Evolutionary conservation across 1,284 basidiomycete genomes (phyloP).

Genomic region (Anthracocystis walkeri): DNA sequence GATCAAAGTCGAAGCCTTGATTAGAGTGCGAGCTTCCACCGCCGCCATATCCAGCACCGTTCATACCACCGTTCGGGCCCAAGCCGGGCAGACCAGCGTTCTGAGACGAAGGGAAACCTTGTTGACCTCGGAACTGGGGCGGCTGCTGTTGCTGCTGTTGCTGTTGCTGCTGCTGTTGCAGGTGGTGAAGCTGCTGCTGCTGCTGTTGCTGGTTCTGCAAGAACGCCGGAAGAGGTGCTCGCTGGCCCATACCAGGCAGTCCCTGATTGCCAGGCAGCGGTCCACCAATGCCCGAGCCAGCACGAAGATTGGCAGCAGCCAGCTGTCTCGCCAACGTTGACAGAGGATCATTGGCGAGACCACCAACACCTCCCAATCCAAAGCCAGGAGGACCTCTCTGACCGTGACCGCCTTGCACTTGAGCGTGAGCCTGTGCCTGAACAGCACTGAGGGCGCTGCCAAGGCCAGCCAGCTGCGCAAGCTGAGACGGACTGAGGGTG

Average conservation of each 20-base stretch:
- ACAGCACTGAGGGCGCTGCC: constrained; percentile 54
- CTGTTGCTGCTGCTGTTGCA: constrained; percentile 25
- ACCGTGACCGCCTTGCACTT: constrained; percentile 25
- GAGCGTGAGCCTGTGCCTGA: constrained; percentile 42
- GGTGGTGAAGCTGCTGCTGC: constrained; percentile 14
- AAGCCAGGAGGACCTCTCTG: constrained; percentile 25
- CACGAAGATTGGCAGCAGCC: constrained; percentile 41
- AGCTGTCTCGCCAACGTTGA: constrained; percentile 51
- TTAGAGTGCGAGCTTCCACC: constrained; percentile 32
- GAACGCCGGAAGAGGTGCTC: constrained; percentile 32
- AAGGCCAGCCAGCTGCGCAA: constrained; percentile 55
- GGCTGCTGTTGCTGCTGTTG: constrained; percentile 22
- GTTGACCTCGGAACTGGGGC: constrained; percentile 18
- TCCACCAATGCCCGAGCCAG: constrained; percentile 5
- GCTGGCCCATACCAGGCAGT: constrained; percentile 19
- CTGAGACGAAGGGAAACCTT: constrained; percentile 9
- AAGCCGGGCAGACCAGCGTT: constrained; percentile 13
- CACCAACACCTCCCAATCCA: constrained; percentile 10
- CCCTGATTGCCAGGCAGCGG: constrained; percentile 8
- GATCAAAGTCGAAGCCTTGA: constrained; percentile 32
- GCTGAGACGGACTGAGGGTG: constrained; percentile 51
- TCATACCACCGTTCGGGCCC: constrained; percentile 15
- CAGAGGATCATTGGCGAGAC: constrained; percentile 43
- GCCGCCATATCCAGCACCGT: constrained; percentile 9
- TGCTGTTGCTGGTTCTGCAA: constrained; percentile 36